Percentiles rank a stretch among this genome's conserved stretches.
Evolutionary conservation across 2,329 filamentous ascomycete genomes (phyloP).

Genomic region (Dissoconium aciculare): DNA sequence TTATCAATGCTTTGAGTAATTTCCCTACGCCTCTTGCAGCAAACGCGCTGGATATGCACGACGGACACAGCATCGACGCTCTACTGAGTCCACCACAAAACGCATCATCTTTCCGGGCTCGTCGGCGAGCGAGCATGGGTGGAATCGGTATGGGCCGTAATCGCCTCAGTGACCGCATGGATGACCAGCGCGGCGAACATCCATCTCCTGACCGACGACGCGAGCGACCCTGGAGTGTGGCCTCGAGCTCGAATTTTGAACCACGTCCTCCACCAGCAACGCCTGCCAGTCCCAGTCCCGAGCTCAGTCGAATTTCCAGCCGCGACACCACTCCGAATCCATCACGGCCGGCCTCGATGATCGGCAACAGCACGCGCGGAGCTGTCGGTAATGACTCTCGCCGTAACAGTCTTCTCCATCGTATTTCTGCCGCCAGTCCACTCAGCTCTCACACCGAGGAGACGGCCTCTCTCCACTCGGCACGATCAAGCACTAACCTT

Average conservation of each 20-base stretch:
- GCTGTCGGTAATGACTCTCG: conserved; percentile 16
- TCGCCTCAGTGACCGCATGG: conserved; percentile 24
- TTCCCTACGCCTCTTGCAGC: conserved; percentile 28
- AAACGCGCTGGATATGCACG: conserved; percentile 19
- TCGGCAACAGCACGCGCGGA: conserved; percentile 21
- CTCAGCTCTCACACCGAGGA: conserved; percentile 22
- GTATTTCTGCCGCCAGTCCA: conserved; percentile 17
- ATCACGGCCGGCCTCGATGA: conserved; percentile 20
- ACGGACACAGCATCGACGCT: conserved; percentile 35
- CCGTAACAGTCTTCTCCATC: conserved; percentile 19
- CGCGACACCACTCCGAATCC: conserved; percentile 21
- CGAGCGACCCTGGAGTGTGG: conserved; percentile 23
- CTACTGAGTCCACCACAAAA: conserved; percentile 40
- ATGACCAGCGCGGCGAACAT: conserved; percentile 40
- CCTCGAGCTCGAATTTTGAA: conserved; percentile 22
- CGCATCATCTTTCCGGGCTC: conserved; percentile 39
- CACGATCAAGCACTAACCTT: conserved; percentile 20
- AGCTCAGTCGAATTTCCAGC: conserved; percentile 34
- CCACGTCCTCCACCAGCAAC: conserved; percentile 49
- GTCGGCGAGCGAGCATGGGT: conserved; percentile 40
- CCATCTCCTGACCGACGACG: conserved; percentile 30
- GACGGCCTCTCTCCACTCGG: conserved; percentile 20
- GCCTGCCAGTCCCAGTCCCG: conserved; percentile 42
- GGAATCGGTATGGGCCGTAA: conserved; percentile 27
- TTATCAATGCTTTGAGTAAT: conserved; percentile 37